Base-by-base conservation (phyloP, 345 rosid species). In the Boechera stricta region DNA sequence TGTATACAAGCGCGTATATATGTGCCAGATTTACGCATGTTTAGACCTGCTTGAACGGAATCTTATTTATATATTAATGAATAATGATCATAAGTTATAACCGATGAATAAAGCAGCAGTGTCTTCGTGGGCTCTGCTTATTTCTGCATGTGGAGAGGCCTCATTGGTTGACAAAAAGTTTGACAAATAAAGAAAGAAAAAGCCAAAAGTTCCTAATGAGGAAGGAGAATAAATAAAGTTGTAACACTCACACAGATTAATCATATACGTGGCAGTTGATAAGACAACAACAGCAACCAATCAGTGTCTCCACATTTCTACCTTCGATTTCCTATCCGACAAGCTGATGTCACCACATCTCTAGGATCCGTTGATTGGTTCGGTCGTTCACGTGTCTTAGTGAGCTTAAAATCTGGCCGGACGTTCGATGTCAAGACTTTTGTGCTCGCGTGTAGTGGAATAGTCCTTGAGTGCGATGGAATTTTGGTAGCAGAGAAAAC, bases 171-270 rank as follows among this genome's bases (percentile, higher is more conserved):
- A 57, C 1, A 36, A 71, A 64, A 77, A 77, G 35, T 51, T 49
- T 48, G 61, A 38, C 28, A 60, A 60, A 28, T 48, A 35, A 12
- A 48, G 39, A 71, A 65, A 55, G 51, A 39, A 71, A 73, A 77
- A 71, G 65, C 72, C 66, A 71, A 77, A 77, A 64, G 72, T 36
- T 44, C 28, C 9, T 56, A 28, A 54, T 63, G 54, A 47, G 42
- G 64, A 33, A 16, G 41, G 59, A 38, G 81, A 78, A 78, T 72
- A 72, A 64, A 77, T 72, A 78, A 78, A 78, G 81, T 65, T 64
- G 73, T 58, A 77, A 57, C 73, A 57, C 71, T 71, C 68, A 57
- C 45, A 52, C 5, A 69, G 44, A 56, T 64, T 16, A 57, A 71
- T 59, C 77, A 58, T 32, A 58, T 67, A 78, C 81, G 71, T 78